Conservation (phyloP, 2,329 filamentous ascomycete species). For the Ophiostoma australiae region DNA sequence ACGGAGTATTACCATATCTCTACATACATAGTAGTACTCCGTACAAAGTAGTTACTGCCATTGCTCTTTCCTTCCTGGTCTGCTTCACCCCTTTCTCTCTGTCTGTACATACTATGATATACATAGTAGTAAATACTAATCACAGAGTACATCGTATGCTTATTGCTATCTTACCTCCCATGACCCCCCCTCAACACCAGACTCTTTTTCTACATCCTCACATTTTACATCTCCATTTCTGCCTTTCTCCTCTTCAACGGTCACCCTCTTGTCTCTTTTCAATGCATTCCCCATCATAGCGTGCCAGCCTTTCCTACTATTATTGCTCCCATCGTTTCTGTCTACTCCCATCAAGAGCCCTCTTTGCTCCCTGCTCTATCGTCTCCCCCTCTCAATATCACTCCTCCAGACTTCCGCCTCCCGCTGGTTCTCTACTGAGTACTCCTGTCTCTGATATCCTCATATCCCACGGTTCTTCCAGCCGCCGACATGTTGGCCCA, state of each 20-base stretch:
- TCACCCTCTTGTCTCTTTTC: neutral
- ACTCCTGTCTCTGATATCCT: neutral
- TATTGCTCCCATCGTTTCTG: neutral
- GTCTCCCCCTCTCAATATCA: neutral
- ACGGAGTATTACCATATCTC: no score
- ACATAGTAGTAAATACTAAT: neutral
- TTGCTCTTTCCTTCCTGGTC: neutral
- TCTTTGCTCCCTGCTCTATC: neutral
- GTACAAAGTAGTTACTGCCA: neutral
- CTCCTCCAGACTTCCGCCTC: neutral
- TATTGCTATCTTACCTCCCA: neutral
- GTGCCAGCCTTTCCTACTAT: conserved; percentile 9
- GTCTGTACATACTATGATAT: neutral
- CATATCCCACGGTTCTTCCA: neutral
- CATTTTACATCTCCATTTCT: conserved; percentile 2
- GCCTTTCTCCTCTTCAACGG: conserved; percentile 14
- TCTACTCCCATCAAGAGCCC: neutral
- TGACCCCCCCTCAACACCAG: neutral
- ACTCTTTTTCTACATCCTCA: neutral
- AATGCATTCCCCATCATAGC: neutral
- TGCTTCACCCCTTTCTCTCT: conserved; percentile 6
- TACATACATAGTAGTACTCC: neutral
- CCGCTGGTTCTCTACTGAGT: neutral
- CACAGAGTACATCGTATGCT: neutral
- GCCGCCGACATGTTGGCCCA: conserved; percentile 3